Percentiles rank a stretch among this genome's conserved stretches.
phyloP scores from a whole-genome alignment of 306 rosid genomes.

The Gillenia trifoliata region DNA sequence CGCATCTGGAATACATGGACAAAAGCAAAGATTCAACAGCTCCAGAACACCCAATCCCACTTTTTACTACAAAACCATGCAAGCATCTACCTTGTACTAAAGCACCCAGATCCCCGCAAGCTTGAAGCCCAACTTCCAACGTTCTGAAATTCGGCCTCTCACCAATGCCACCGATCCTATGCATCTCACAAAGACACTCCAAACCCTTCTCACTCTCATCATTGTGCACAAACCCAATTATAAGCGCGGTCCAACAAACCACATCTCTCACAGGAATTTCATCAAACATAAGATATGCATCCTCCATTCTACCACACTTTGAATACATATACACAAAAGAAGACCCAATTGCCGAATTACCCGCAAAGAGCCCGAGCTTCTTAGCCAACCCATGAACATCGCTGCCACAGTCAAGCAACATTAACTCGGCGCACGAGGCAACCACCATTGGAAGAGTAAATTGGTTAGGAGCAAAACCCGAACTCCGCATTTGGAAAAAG shows the following conservation, averaged over 20 bases:
- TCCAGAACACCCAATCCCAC: conserved; percentile 45
- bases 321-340: conserved; percentile 59
- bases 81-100: conserved; percentile 56
- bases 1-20: conserved; percentile 67
- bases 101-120: conserved; percentile 60
- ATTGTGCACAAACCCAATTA: conserved; percentile 62
- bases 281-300: conserved; percentile 52
- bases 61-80: conserved; percentile 53
- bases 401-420: conserved; percentile 32
- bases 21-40: conserved; percentile 50
- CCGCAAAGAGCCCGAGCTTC: conserved; percentile 40
- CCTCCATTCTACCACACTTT: conserved; percentile 40
- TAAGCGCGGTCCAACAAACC: conserved; percentile 75
- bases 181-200: conserved; percentile 64
- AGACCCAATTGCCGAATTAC: conserved; percentile 48
- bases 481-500: conserved; percentile 52
- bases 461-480: conserved; percentile 33
- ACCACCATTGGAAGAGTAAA: conserved; percentile 64
- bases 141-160: conserved; percentile 62
- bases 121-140: conserved; percentile 68
- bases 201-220: conserved; percentile 59
- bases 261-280: conserved; percentile 62
- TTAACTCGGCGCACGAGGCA: conserved; percentile 48
- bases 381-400: conserved; percentile 49
- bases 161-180: conserved; percentile 38